A percentile compares a stretch with the other conserved stretches of the same genome.
Conservation (phyloP, 2,329 filamentous ascomycete genomes). For the Exophiala oligosperma region DNA sequence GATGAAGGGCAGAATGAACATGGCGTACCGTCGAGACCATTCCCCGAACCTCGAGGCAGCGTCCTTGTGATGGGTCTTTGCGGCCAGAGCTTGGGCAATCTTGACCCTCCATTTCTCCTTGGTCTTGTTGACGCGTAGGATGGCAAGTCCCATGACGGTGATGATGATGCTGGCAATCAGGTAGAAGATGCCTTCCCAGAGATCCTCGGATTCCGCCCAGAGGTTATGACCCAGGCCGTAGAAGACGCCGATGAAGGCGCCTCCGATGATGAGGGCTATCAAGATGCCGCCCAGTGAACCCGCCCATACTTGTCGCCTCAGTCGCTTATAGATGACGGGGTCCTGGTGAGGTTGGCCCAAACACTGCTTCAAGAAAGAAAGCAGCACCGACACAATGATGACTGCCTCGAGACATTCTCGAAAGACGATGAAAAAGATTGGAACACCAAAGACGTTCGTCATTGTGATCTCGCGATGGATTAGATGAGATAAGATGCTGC, state of each 20-base stretch:
- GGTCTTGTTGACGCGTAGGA: constrained; percentile 79
- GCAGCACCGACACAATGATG: constrained; percentile 83
- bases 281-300: constrained; percentile 64
- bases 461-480: constrained; percentile 39
- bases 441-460: constrained; percentile 71
- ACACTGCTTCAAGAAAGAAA: constrained; percentile 82
- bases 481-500: constrained; percentile 5
- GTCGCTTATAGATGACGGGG: constrained; percentile 62
- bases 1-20: constrained; percentile 84
- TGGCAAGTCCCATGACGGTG: constrained; percentile 74
- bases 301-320: constrained; percentile 67
- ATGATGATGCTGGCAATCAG: constrained; percentile 78
- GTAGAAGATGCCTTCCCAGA: constrained; percentile 79
- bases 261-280: constrained; percentile 66
- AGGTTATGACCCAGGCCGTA: constrained; percentile 67
- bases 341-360: constrained; percentile 64
- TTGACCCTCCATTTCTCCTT: constrained; percentile 87
- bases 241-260: constrained; percentile 70
- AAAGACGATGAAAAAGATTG: constrained; percentile 89
- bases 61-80: constrained; percentile 44
- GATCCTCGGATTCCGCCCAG: constrained; percentile 69
- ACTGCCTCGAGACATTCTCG: constrained; percentile 79
- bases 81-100: constrained; percentile 68
- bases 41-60: constrained; percentile 55
- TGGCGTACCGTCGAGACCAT: constrained; percentile 74